Percentiles rank a stretch among this genome's conserved stretches.
Evolutionary conservation across 306 rosid genomes (phyloP).

Genomic region (Lotus japonicus): DNA sequence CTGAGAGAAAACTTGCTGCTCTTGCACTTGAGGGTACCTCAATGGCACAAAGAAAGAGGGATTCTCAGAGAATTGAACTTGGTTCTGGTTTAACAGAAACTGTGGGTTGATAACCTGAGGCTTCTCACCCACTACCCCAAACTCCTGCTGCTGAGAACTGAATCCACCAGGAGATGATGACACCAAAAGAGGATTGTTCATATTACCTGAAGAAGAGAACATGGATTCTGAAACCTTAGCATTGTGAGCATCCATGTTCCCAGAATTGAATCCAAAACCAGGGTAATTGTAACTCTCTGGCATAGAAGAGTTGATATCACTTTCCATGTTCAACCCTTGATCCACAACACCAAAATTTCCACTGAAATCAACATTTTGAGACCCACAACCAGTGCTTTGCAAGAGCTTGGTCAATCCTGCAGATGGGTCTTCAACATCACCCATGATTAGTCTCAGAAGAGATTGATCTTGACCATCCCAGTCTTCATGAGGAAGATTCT

Average conservation of each 20-base stretch:
- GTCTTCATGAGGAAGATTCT: slow-evolving; percentile 41
- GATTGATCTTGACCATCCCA: slow-evolving; percentile 95
- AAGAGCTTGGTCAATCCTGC: slow-evolving; percentile 66
- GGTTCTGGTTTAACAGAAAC: slow-evolving; percentile 54
- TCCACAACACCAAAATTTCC: slow-evolving; percentile 53
- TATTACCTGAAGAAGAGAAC: slow-evolving; percentile 28
- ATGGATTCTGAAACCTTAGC: slow-evolving; percentile 27
- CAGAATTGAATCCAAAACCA: slow-evolving; percentile 29
- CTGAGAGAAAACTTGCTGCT: slow-evolving; percentile 47
- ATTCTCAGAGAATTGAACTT: slow-evolving; percentile 51
- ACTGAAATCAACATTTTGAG: slow-evolving; percentile 54
- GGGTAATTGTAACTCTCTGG: slow-evolving; percentile 35
- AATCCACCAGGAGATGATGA: slow-evolving; percentile 41
- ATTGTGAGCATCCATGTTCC: slow-evolving; percentile 23
- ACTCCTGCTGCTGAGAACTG: slow-evolving; percentile 41
- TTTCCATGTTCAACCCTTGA: slow-evolving; percentile 48
- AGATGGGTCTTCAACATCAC: slow-evolving; percentile 90
- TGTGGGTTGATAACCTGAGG: slow-evolving; percentile 65
- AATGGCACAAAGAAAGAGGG: slow-evolving; percentile 68
- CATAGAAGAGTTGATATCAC: slow-evolving; percentile 32
- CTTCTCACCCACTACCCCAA: slow-evolving; percentile 57
- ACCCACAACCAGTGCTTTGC: slow-evolving; percentile 37
- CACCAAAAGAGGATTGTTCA: slow-evolving; percentile 26
- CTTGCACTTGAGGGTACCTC: slow-evolving; percentile 56
- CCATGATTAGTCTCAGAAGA: slow-evolving; percentile 72